A percentile compares a stretch with the other conserved stretches of the same genome.
These are phyloP conservation scores for Melanogaster broomeanus DNA, from an alignment of 768 basidiomycete genomes.

Conservation along the genomic window DNA sequence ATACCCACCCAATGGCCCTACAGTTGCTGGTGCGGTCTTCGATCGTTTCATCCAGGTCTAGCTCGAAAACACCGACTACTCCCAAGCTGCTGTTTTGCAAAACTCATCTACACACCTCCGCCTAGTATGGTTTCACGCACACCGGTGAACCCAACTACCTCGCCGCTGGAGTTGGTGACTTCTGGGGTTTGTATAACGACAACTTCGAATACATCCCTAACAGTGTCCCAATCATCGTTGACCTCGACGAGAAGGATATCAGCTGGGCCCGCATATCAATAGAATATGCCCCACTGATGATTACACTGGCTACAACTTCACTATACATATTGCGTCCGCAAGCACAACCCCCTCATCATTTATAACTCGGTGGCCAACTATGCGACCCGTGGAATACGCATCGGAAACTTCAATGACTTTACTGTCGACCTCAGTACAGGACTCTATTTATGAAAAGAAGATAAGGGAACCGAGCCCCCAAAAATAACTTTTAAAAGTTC, in stretches of 20 bases:
- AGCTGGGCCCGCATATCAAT: slow-evolving; percentile 64
- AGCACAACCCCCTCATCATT: slow-evolving; percentile 54
- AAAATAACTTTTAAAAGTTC: too few relatives aligned
- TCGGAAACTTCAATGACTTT: slow-evolving; percentile 64
- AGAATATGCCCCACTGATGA: slow-evolving; percentile 55
- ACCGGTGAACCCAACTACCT: slow-evolving; percentile 64
- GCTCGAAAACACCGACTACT: slow-evolving; percentile 61
- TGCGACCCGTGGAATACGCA: slow-evolving; percentile 39
- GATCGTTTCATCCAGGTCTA: slow-evolving; percentile 52
- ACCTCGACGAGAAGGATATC: slow-evolving; percentile 57
- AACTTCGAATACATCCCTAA: slow-evolving; percentile 31
- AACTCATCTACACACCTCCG: slow-evolving; percentile 47
- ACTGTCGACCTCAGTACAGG: slow-evolving; percentile 53
- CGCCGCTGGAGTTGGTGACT: slow-evolving; percentile 50
- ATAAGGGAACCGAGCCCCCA: too few relatives aligned
- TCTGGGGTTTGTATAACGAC: slow-evolving; percentile 51
- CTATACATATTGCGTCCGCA: slow-evolving; percentile 54
- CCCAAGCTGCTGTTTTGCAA: slow-evolving; percentile 28
- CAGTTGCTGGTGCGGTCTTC: slow-evolving; percentile 44
- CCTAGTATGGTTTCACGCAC: slow-evolving; percentile 52
- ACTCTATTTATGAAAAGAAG: neutral
- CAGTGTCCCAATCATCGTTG: slow-evolving; percentile 59
- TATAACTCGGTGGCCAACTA: slow-evolving; percentile 50
- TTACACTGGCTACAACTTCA: slow-evolving; percentile 41
- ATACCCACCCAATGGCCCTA: slow-evolving; percentile 36